Evolutionary conservation across 441 rosid species (phyloP), one percentile per base, ranked within the genome.

Genomic region (Populus hybrid): DNA sequence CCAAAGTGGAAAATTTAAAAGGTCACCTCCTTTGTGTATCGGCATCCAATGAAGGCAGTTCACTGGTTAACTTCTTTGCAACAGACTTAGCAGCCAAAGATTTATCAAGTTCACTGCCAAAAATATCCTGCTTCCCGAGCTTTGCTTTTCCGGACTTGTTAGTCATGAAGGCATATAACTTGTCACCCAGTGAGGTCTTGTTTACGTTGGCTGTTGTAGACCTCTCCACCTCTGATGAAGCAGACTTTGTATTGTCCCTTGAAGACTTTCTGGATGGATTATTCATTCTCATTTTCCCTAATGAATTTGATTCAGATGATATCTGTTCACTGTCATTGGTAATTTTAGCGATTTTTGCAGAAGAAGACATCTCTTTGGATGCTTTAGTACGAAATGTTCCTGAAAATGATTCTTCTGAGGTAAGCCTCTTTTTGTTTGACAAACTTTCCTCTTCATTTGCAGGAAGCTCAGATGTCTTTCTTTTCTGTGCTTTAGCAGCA

Each of bases 1-100:
- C 26, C 69, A 26, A 6, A 73, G 28, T 8, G 36, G n/a, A 35
- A 77, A 23, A 63, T 67, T 21, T 10, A 71, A 69, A 78, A 69
- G 20, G 54, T 79, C 72, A 91, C 98, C 96, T 93, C 80, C 87
- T 91, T 86, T 91, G 84, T 28, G 94, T 73, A 69, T 88, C 92
- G 54, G 81, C 85, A 85, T 96, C 98, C 79, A 94, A 81, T 32
- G 84, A 72, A 75, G 79, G 87, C 35, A 81, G 70, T 74, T 79
- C 88, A 78, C 72, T 78, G 78, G 81, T 85, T 40, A 81, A 80
- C 73, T 82, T 85, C 86, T 78, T 86, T 28, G 82, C 59, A 23
- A 72, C 63, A 80, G 77, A 38, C 78, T 81, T 77, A 67, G 72
- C 69, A 7, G 70, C 30, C 42, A 46, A 77, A 64, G 79, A 54